phyloP scores from a whole-genome alignment of 1,284 basidiomycete species.

The Trametes hirsuta region DNA sequence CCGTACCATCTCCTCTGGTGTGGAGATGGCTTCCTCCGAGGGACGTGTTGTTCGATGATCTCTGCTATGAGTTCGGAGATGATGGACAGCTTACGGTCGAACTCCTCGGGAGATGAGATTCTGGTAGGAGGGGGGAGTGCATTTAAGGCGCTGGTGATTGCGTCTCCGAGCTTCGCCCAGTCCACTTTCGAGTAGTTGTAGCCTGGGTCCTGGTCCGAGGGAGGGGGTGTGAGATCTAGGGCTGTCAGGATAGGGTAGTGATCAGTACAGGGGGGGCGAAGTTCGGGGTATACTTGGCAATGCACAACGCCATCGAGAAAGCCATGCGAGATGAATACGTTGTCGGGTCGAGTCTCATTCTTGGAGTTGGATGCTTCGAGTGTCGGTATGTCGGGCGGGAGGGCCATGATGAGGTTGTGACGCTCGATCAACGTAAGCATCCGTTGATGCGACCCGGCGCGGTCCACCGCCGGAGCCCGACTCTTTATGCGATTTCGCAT shows the following conservation, averaged over 20 bases:
- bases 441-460: no score
- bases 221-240: conserved; percentile 5
- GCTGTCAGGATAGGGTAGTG: conserved; percentile 32
- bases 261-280: conserved; percentile 28
- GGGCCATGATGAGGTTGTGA: conserved; percentile 30
- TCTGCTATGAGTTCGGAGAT: neutral
- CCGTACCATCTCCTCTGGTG: neutral
- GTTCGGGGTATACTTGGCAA: conserved; percentile 21
- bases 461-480: no score
- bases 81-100: no score
- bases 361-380: conserved; percentile 29
- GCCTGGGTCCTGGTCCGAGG: neutral
- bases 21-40: neutral
- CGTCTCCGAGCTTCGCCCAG: conserved; percentile 28
- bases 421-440: conserved; percentile 27
- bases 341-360: conserved; percentile 38
- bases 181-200: conserved; percentile 31
- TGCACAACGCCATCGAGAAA: conserved; percentile 21
- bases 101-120: no score
- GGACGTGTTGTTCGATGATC: neutral
- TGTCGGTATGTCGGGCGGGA: conserved; percentile 36
- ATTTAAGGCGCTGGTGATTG: no score
- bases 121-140: no score
- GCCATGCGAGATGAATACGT: conserved; percentile 34
- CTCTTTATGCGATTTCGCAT: no score